phyloP scores from a whole-genome alignment of 2,329 filamentous ascomycete genomes.

The Botryotinia convoluta region DNA sequence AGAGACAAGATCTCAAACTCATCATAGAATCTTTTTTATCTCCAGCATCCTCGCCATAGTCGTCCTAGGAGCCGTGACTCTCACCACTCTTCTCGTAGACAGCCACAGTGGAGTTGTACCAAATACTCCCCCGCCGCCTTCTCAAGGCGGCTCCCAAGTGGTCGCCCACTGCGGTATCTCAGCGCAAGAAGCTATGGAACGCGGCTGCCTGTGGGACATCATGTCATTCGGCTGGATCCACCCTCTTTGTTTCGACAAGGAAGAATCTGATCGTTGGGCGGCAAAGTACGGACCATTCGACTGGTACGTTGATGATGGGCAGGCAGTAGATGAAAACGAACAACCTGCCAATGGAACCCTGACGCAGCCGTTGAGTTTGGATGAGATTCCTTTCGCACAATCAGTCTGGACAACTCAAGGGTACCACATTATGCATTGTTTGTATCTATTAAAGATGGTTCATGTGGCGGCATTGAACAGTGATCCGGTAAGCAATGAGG shows the following conservation, averaged over 20 bases:
- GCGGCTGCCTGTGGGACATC: slow-evolving; percentile 7
- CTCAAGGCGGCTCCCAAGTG: not conserved
- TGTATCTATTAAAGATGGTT: slow-evolving; percentile 7
- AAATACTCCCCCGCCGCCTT: not conserved
- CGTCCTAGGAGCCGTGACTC: not conserved
- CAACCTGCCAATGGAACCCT: not conserved
- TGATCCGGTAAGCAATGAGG: not conserved
- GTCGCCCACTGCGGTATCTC: slow-evolving; percentile 12
- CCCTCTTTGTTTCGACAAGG: slow-evolving; percentile 2
- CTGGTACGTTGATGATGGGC: not conserved
- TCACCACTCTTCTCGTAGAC: not conserved
- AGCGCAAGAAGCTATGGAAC: not conserved
- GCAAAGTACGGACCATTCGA: slow-evolving; percentile 9
- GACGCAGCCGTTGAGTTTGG: not conserved
- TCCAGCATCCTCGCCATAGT: not conserved
- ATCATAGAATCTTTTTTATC: not conserved
- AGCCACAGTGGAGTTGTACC: slow-evolving; percentile 1
- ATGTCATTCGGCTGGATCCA: slow-evolving; percentile 6
- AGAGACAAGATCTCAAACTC: not conserved
- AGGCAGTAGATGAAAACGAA: not conserved
- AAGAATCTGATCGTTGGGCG: slow-evolving; percentile 1
- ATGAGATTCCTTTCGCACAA: not conserved
- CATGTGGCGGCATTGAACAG: not conserved
- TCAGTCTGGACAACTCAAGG: not conserved
- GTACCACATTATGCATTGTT: not conserved